Evolutionary conservation across 192 early-diverging fungal genomes (phyloP).

Genomic region (Rhizophagus sp.): DNA sequence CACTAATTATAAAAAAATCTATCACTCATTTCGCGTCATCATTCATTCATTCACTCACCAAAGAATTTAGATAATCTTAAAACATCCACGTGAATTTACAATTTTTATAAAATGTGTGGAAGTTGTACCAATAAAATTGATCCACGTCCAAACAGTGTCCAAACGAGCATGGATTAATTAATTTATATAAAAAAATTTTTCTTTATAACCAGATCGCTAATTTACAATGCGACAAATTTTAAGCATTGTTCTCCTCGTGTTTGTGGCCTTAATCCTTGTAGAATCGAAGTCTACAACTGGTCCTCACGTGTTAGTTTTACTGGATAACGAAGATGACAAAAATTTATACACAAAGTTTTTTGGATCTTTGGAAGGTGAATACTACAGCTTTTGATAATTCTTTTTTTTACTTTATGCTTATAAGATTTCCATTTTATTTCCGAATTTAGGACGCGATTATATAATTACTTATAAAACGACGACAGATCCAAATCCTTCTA

Average conservation of each 20-base stretch:
- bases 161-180: background rate
- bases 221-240: background rate
- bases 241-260: background rate
- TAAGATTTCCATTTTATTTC: constrained; percentile 27
- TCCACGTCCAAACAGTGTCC: background rate
- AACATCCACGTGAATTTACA: no score
- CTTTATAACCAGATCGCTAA: background rate
- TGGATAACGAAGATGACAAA: constrained; percentile 55
- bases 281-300: constrained; percentile 67
- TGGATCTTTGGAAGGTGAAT: constrained; percentile 51
- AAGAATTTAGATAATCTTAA: no score
- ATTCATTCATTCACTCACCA: no score
- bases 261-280: background rate
- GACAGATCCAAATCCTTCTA: constrained; percentile 52
- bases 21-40: no score
- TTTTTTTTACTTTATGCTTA: constrained; percentile 32
- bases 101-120: no score
- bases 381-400: constrained; percentile 10
- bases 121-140: background rate
- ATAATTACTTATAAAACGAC: constrained; percentile 58
- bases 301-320: constrained; percentile 64
- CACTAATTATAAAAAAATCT: no score
- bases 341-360: constrained; percentile 59
- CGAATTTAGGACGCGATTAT: constrained; percentile 57
- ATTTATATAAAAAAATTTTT: background rate